Evolutionary conservation across 2,329 filamentous ascomycete genomes (phyloP).

Genomic region (Chrysoporthe austroafricana): DNA sequence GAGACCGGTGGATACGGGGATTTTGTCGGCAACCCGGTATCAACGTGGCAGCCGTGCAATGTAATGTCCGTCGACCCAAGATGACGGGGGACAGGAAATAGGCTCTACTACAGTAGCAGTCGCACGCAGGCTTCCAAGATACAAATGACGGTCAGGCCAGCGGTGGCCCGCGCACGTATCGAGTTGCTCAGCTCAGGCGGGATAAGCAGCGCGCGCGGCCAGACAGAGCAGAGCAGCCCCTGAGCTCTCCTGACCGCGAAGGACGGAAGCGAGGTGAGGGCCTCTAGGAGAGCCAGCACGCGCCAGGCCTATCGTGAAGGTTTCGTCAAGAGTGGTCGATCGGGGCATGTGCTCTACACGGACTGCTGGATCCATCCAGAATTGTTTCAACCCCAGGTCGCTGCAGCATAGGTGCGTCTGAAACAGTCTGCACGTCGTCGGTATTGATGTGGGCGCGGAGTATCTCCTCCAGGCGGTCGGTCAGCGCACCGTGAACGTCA

Average conservation of each 20-base stretch:
- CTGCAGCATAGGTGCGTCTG: background rate
- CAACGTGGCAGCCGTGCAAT: constrained; percentile 12
- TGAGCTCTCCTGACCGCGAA: background rate
- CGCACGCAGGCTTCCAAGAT: background rate
- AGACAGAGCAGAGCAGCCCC: background rate
- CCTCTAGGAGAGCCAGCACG: too few species aligned
- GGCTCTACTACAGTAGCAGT: background rate
- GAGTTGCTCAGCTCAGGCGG: background rate
- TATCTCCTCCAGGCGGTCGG: background rate
- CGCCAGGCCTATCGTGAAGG: background rate
- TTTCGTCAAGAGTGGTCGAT: background rate
- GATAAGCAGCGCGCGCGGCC: background rate
- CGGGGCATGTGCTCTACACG: background rate
- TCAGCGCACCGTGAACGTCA: background rate
- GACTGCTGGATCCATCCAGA: background rate
- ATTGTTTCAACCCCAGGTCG: constrained; percentile 6
- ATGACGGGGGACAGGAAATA: background rate
- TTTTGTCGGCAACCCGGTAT: constrained; percentile 2
- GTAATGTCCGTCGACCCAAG: background rate
- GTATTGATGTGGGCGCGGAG: background rate
- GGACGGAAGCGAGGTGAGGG: too few species aligned
- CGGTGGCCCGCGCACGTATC: background rate
- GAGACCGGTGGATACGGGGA: constrained; percentile 6
- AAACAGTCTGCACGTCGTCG: background rate
- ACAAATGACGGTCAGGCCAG: background rate